Percentiles rank a stretch among this genome's conserved stretches.
Conservation (phyloP, 169 alveolate genomes). For the Theileria equi region DNA sequence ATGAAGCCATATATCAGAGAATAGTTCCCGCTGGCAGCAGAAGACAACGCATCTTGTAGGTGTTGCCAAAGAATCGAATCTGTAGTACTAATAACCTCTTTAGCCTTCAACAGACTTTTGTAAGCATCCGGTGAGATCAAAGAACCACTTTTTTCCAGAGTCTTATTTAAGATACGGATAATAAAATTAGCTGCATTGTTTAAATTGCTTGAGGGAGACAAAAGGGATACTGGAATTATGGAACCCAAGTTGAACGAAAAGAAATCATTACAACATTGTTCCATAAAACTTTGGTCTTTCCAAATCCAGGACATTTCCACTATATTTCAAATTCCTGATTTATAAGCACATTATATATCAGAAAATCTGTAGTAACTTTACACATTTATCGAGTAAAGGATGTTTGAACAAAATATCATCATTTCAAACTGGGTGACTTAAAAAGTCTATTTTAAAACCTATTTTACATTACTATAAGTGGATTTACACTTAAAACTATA, state of each 20-base stretch:
- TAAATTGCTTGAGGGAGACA: slow-evolving; percentile 38
- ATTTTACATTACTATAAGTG: no score
- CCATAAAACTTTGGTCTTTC: slow-evolving; percentile 64
- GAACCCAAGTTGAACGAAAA: slow-evolving; percentile 59
- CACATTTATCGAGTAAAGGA: no score
- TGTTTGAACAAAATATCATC: no score
- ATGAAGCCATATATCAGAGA: slow-evolving; percentile 54
- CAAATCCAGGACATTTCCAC: slow-evolving; percentile 65
- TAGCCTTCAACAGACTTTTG: slow-evolving; percentile 36
- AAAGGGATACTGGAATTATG: slow-evolving; percentile 45
- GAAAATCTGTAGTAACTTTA: no score
- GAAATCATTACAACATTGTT: slow-evolving; percentile 59
- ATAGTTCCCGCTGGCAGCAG: slow-evolving; percentile 44
- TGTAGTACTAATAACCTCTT: slow-evolving; percentile 50
- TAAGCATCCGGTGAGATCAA: slow-evolving; percentile 28
- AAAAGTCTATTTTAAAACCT: no score
- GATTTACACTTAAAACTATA: no score
- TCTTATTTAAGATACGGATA: slow-evolving; percentile 38
- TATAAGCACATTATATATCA: no score
- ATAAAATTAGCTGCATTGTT: slow-evolving; percentile 35
- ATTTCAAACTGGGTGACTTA: no score
- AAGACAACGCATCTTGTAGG: slow-evolving; percentile 32
- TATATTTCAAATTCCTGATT: no score
- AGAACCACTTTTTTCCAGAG: slow-evolving; percentile 51
- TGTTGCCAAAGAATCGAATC: slow-evolving; percentile 58